Percentiles rank a stretch among this genome's conserved stretches.
These are phyloP conservation scores for Torulaspora microellipsoides DNA, from an alignment of 805 yeast genomes.

Conservation along the genomic window DNA sequence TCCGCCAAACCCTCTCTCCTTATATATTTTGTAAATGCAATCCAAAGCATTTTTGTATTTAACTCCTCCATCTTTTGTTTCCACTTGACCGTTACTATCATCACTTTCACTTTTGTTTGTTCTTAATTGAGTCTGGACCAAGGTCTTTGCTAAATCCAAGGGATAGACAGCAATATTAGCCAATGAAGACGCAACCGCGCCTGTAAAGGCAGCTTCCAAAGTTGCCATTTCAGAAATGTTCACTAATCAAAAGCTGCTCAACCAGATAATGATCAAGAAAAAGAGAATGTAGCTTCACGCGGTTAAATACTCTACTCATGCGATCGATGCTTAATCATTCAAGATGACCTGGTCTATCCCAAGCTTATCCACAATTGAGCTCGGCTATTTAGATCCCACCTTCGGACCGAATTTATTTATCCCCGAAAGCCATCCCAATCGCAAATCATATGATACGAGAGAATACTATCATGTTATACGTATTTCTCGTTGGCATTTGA, in stretches of 20 bases:
- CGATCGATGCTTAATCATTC: too few relatives aligned
- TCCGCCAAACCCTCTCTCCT: constrained; percentile 57
- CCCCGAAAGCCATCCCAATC: background rate
- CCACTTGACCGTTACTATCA: background rate
- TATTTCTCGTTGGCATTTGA: too few relatives aligned
- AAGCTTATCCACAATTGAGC: too few relatives aligned
- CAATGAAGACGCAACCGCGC: constrained; percentile 74
- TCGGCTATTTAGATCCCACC: background rate
- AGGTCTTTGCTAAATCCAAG: constrained; percentile 69
- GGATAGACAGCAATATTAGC: constrained; percentile 82
- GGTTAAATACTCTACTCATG: too few relatives aligned
- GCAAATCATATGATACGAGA: background rate
- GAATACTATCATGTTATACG: too few relatives aligned
- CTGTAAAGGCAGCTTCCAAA: constrained; percentile 73
- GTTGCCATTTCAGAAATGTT: constrained; percentile 37
- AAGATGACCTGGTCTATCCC: too few relatives aligned
- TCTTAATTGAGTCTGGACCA: constrained; percentile 62
- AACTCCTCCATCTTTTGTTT: constrained; percentile 18
- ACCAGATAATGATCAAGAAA: too few relatives aligned
- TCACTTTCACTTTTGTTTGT: constrained; percentile 5
- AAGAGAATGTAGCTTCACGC: too few relatives aligned
- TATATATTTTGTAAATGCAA: constrained; percentile 54
- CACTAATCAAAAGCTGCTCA: too few relatives aligned
- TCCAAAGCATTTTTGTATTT: constrained; percentile 57
- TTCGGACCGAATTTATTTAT: background rate